Evolutionary conservation across 179 eudicot species (phyloP), one percentile per base, ranked within the genome.

Genomic region (Kewa caespitosa): DNA sequence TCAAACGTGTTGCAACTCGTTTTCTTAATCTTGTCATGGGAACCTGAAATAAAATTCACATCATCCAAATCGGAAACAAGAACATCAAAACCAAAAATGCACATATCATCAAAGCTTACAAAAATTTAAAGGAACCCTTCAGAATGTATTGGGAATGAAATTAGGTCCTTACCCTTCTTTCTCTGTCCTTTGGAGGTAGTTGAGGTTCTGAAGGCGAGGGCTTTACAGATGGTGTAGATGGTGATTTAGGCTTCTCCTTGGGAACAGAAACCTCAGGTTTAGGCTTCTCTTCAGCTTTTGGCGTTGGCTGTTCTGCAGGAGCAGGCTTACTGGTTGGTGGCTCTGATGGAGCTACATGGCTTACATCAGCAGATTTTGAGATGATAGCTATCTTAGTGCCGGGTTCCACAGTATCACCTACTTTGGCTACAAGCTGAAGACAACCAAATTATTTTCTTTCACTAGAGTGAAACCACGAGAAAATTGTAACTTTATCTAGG

Each of bases 21-120:
- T 94, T 94, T 77, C 98, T 88, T 50, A 92, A 93, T 86, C 98
- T 91, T 77, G 98, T 94, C 97, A 94, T 94, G 3, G 97, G 97
- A 77, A 94, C 97, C 98, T 94, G 84, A 50, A 79, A 67, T 60
- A 8, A 59, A 57, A 60, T 59, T n/a, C 38, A 32, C 54, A 50
- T 37, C 55, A 34, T 52, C 18, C 12, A 55, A 50, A 32, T 18
- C 12, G 55, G 43, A 13, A 64, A 70, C 68, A 65, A 5, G 33
- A 75, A 76, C 66, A 60, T 9, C 31, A 17, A 37, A 57, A 54
- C 30, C 68, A 31, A 25, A 43, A 33, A 37, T 65, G 37, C 72
- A 73, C 25, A 22, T 63, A 22, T 63, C n/a, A 5, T 64, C 59
- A 80, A 75, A 63, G 39, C 34, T 27, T 65, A 18, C n/a, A 12